Evolutionary conservation across 768 basidiomycete species (phyloP).

Genomic region (Leccinum rimulosum): DNA sequence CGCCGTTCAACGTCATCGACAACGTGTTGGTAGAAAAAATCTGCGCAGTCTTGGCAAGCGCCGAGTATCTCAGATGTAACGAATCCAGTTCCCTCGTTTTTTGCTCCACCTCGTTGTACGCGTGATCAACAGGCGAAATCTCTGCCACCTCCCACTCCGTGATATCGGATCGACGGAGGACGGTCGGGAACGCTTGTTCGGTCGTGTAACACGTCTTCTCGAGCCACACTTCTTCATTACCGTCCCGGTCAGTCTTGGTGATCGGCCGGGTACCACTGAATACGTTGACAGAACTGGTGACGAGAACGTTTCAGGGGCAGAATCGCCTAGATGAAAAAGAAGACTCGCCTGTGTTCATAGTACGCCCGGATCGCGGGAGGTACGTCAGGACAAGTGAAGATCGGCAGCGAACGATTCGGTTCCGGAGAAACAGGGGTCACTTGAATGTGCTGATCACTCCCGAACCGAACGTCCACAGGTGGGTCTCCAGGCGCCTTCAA

Average conservation of each 20-base stretch:
- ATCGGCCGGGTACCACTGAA: conserved; percentile 78
- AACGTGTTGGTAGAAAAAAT: conserved; percentile 74
- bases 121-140: conserved; percentile 83
- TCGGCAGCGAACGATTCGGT: conserved; percentile 69
- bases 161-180: conserved; percentile 86
- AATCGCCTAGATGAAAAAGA: not conserved
- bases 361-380: conserved; percentile 76
- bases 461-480: conserved; percentile 74
- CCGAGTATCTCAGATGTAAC: conserved; percentile 67
- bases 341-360: conserved; percentile 76
- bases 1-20: conserved; percentile 83
- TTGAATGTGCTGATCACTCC: conserved; percentile 83
- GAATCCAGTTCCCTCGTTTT: conserved; percentile 76
- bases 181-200: conserved; percentile 88
- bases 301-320: conserved; percentile 4
- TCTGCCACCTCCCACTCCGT: conserved; percentile 66
- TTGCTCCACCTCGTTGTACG: conserved; percentile 74
- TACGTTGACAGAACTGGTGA: conserved; percentile 67
- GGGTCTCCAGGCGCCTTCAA: conserved; percentile 75
- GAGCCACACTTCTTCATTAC: conserved; percentile 74
- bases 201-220: conserved; percentile 89
- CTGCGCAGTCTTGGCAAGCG: conserved; percentile 75
- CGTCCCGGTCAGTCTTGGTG: conserved; percentile 60
- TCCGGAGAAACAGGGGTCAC: conserved; percentile 84
- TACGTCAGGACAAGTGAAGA: conserved; percentile 86